Conservation (phyloP, 1,139 yeast genomes). For the Suhomyces coccinellae region DNA sequence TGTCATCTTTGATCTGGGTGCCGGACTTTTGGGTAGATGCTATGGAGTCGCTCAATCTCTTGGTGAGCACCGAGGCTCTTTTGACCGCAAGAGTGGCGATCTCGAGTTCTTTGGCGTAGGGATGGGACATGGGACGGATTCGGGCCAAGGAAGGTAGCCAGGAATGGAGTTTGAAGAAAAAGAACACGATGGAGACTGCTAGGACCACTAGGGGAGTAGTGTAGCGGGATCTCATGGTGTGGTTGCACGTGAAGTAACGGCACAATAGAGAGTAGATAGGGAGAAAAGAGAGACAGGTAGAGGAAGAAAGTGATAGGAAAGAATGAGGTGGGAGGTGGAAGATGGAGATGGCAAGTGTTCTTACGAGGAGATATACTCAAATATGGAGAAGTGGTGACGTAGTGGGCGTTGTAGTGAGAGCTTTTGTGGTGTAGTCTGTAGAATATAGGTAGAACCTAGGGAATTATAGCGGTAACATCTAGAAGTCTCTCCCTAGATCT, state of each 20-base stretch:
- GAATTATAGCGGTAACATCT: too few relatives aligned
- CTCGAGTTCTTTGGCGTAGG: constrained; percentile 56
- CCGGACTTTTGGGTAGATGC: constrained; percentile 54
- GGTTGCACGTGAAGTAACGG: constrained; percentile 8
- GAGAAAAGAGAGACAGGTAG: background rate
- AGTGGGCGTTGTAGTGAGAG: too few relatives aligned
- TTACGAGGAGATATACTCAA: too few relatives aligned
- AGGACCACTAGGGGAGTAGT: constrained; percentile 1
- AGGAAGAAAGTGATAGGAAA: background rate
- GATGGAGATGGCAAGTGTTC: too few relatives aligned
- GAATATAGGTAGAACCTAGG: too few relatives aligned
- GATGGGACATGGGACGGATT: constrained; percentile 21
- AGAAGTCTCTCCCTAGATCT: too few relatives aligned
- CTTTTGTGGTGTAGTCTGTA: too few relatives aligned
- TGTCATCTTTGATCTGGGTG: constrained; percentile 80
- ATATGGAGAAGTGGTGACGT: too few relatives aligned
- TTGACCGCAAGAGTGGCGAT: constrained; percentile 89
- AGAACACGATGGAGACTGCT: constrained; percentile 9
- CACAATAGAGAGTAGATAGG: background rate
- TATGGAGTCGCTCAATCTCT: constrained; percentile 68
- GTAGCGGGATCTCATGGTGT: constrained; percentile 9
- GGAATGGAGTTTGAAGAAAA: background rate
- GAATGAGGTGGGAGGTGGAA: too few relatives aligned
- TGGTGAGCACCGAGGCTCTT: constrained; percentile 79
- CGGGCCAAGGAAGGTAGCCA: background rate